Evolutionary conservation across 148 eudicot genomes (phyloP).

Genomic region (Camellia granthamiana): DNA sequence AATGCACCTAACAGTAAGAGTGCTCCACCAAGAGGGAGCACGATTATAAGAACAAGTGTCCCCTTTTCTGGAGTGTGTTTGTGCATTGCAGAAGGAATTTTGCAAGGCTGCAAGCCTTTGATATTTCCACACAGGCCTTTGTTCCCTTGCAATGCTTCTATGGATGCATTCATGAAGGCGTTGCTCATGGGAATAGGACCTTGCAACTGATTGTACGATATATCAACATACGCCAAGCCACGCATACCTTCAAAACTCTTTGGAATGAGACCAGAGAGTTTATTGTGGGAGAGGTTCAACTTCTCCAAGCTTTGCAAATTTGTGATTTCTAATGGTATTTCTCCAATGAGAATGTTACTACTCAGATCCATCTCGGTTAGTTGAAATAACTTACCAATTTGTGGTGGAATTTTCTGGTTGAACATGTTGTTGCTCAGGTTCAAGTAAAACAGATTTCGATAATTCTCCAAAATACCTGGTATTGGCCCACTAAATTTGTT

Average conservation of each 20-base stretch:
- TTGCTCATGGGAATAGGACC: constrained; percentile 36
- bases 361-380: constrained; percentile 25
- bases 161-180: constrained; percentile 24
- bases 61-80: neutral
- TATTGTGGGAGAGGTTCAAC: constrained; percentile 32
- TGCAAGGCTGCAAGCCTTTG: constrained; percentile 27
- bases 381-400: neutral
- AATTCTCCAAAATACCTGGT: constrained; percentile 34
- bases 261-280: constrained; percentile 14
- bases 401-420: neutral
- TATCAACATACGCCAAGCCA: constrained; percentile 21
- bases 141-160: constrained; percentile 26
- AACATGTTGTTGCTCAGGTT: neutral
- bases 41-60: constrained; percentile 14
- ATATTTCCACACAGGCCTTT: constrained; percentile 33
- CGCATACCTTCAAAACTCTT: constrained; percentile 28
- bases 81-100: neutral
- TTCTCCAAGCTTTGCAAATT: constrained; percentile 26
- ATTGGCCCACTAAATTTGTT: constrained; percentile 31
- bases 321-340: constrained; percentile 28
- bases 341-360: constrained; percentile 33
- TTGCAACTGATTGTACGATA: constrained; percentile 35
- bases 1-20: constrained; percentile 18
- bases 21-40: constrained; percentile 22
- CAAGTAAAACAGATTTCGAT: constrained; percentile 15